phyloP scores from a whole-genome alignment of 192 early-diverging fungal genomes.

The Neocallimastix lanati region DNA sequence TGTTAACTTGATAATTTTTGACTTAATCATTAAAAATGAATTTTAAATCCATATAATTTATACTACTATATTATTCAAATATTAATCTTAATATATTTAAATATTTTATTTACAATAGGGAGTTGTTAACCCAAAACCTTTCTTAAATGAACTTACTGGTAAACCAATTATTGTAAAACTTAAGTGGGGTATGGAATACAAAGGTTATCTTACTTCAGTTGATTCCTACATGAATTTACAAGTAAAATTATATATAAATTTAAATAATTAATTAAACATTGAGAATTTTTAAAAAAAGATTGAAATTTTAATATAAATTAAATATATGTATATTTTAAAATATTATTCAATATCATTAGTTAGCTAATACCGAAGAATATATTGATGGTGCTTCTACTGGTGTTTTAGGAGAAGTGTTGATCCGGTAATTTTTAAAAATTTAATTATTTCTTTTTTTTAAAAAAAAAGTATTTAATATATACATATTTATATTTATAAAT shows the following conservation, averaged over 20 bases:
- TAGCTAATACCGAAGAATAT: constrained; percentile 87
- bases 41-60: no score
- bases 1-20: no score
- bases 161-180: constrained; percentile 80
- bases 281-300: no score
- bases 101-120: constrained; percentile 34
- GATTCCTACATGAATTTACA: constrained; percentile 98
- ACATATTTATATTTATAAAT: no score
- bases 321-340: no score
- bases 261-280: no score
- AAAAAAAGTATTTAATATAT: no score
- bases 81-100: not conserved
- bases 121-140: constrained; percentile 95
- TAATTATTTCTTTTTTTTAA: no score
- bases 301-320: no score
- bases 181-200: constrained; percentile 99
- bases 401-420: constrained; percentile 77
- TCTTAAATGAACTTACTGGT: constrained; percentile 78
- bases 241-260: constrained; percentile 17
- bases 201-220: constrained; percentile 69
- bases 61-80: no score
- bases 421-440: no score
- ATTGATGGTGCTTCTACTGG: constrained; percentile 79
- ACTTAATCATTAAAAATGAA: no score
- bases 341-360: constrained; percentile 35